Evolutionary conservation across 1,284 basidiomycete species (phyloP).

Genomic region (Rhizoctonia solani): DNA sequence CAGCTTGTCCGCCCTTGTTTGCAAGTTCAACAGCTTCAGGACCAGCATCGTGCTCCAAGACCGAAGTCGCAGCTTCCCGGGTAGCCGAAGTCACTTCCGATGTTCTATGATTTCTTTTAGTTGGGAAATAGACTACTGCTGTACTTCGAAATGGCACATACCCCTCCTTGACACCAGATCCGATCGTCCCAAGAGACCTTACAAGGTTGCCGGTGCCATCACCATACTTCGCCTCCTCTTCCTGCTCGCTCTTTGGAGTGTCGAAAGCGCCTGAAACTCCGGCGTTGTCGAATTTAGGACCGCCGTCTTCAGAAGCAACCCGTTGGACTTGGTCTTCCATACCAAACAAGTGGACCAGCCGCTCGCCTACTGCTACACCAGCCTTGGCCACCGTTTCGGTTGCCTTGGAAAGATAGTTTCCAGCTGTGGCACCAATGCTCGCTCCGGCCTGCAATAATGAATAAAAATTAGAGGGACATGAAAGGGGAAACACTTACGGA

Average conservation of each 20-base stretch:
- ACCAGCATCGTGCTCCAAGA: slow-evolving; percentile 17
- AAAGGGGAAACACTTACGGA: background rate
- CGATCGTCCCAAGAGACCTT: background rate
- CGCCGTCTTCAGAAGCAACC: background rate
- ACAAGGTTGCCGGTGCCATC: slow-evolving; percentile 1
- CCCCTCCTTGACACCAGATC: slow-evolving; percentile 21
- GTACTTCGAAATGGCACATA: background rate
- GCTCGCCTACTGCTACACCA: slow-evolving; percentile 18
- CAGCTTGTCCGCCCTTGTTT: background rate
- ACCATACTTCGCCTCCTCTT: slow-evolving; percentile 2
- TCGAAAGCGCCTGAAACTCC: background rate
- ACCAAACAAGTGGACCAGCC: slow-evolving; percentile 8
- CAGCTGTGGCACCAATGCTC: slow-evolving; percentile 1
- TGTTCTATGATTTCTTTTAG: background rate
- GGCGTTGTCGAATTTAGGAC: background rate
- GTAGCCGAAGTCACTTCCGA: background rate
- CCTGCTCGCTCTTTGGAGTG: background rate
- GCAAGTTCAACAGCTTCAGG: slow-evolving; percentile 21
- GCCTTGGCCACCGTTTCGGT: slow-evolving; percentile 22
- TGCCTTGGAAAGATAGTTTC: background rate
- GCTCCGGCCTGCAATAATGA: slow-evolving; percentile 2
- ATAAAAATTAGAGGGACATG: background rate
- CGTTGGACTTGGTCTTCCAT: slow-evolving; percentile 27
- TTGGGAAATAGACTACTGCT: background rate
- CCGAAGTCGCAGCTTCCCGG: slow-evolving; percentile 11